Conservation (phyloP, 1,284 basidiomycete genomes). For the Porogramme epimiltina region DNA sequence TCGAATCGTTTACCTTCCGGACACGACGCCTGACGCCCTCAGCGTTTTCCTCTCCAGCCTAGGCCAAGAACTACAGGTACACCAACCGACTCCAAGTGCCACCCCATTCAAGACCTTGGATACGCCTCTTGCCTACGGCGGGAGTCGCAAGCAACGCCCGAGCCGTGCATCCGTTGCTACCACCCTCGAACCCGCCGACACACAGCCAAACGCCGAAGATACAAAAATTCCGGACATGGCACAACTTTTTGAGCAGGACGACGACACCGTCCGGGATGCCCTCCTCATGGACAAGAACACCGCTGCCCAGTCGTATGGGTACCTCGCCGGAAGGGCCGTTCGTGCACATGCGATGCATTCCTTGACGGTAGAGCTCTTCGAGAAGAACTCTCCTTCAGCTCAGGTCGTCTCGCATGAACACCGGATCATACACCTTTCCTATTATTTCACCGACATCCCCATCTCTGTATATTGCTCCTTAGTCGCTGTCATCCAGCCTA, state of each 20-base stretch:
- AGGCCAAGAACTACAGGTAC: constrained; percentile 38
- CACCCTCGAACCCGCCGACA: constrained; percentile 7
- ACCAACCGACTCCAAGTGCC: constrained; percentile 29
- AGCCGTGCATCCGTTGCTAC: constrained; percentile 34
- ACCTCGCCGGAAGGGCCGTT: constrained; percentile 60
- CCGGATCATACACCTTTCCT: constrained; percentile 56
- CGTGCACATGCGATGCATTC: constrained; percentile 68
- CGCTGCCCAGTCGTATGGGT: constrained; percentile 69
- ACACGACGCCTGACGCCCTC: constrained; percentile 50
- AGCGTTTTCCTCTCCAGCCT: constrained; percentile 55
- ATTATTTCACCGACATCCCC: constrained; percentile 61
- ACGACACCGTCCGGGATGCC: constrained; percentile 55
- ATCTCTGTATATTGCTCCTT: constrained; percentile 61
- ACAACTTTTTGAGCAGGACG: constrained; percentile 53
- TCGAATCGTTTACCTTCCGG: constrained; percentile 63
- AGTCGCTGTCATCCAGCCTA: constrained; percentile 53
- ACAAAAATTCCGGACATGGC: constrained; percentile 36
- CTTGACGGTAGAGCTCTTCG: constrained; percentile 50
- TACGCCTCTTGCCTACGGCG: constrained; percentile 55
- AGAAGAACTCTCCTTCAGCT: constrained; percentile 36
- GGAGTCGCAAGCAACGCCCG: constrained; percentile 34
- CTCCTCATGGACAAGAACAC: constrained; percentile 67
- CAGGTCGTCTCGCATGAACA: constrained; percentile 53
- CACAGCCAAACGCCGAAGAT: constrained; percentile 43
- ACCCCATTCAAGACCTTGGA: constrained; percentile 44